Conservation (phyloP, 768 basidiomycete species). For the Mycena venus region DNA sequence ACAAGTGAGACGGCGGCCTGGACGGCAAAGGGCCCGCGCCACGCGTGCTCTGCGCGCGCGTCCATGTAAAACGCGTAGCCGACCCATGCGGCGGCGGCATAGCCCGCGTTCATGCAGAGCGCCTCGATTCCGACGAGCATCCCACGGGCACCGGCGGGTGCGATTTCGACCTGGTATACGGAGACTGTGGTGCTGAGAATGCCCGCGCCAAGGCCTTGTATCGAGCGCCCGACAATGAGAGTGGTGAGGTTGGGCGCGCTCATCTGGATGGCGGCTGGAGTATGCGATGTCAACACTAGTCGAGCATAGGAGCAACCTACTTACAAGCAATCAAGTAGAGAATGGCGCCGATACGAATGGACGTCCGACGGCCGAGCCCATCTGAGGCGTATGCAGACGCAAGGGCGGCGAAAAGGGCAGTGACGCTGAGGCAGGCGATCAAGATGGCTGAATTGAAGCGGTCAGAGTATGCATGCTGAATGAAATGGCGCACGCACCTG, state of each 20-base stretch:
- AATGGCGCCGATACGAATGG: constrained; percentile 62
- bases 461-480: background rate
- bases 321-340: constrained; percentile 59
- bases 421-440: constrained; percentile 63
- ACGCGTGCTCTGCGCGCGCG: constrained; percentile 61
- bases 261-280: constrained; percentile 58
- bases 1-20: constrained; percentile 65
- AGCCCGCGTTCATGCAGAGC: constrained; percentile 64
- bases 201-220: constrained; percentile 63
- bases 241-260: constrained; percentile 59
- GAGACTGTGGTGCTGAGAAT: constrained; percentile 66
- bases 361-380: constrained; percentile 61
- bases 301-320: background rate
- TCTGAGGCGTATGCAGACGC: constrained; percentile 64
- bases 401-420: constrained; percentile 61
- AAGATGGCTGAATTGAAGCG: constrained; percentile 55
- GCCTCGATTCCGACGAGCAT: constrained; percentile 69
- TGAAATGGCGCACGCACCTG: constrained; percentile 50
- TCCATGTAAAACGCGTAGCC: constrained; percentile 63
- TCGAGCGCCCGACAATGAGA: constrained; percentile 58
- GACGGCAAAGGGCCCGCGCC: constrained; percentile 69
- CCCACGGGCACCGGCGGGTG: constrained; percentile 62
- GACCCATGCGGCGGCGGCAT: constrained; percentile 62
- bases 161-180: constrained; percentile 63
- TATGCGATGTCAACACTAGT: background rate